These are phyloP conservation scores for Hypoxylon perforatum DNA, from an alignment of 495 filamentous ascomycete genomes.

Conservation along the genomic window DNA sequence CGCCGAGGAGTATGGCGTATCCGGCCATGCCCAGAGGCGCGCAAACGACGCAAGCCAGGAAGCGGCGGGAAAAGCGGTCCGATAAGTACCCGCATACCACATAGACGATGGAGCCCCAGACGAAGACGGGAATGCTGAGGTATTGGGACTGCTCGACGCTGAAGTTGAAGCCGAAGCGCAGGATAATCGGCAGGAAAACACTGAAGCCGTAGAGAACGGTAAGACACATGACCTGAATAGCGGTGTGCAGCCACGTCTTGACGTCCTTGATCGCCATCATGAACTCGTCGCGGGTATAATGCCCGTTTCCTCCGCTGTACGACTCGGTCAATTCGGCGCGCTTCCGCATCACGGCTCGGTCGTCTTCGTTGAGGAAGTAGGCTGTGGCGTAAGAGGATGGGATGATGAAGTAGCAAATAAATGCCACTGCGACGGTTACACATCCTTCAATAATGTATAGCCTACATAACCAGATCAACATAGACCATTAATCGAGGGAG, in stretches of 20 bases:
- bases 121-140: constrained; percentile 77
- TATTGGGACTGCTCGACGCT: constrained; percentile 70
- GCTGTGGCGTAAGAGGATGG: constrained; percentile 52
- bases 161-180: constrained; percentile 74
- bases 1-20: constrained; percentile 68
- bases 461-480: constrained; percentile 33
- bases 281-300: constrained; percentile 63
- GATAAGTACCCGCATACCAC: constrained; percentile 67
- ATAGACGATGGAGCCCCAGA: constrained; percentile 71
- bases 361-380: constrained; percentile 66
- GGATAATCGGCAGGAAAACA: constrained; percentile 79
- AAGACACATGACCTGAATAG: constrained; percentile 71
- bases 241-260: constrained; percentile 69
- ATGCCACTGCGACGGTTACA: constrained; percentile 48
- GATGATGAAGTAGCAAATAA: constrained; percentile 46
- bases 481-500: too few species aligned
- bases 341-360: constrained; percentile 61
- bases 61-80: constrained; percentile 67
- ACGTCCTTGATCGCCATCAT: constrained; percentile 62
- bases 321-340: constrained; percentile 61
- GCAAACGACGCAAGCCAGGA: constrained; percentile 65
- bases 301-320: constrained; percentile 67
- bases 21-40: constrained; percentile 68
- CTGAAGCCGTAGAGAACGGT: constrained; percentile 79
- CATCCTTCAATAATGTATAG: constrained; percentile 55